Percentiles rank a stretch among this genome's conserved stretches.
These are phyloP conservation scores for Xylariales sp. DNA, from an alignment of 2,329 filamentous ascomycete genomes.

Conservation along the genomic window DNA sequence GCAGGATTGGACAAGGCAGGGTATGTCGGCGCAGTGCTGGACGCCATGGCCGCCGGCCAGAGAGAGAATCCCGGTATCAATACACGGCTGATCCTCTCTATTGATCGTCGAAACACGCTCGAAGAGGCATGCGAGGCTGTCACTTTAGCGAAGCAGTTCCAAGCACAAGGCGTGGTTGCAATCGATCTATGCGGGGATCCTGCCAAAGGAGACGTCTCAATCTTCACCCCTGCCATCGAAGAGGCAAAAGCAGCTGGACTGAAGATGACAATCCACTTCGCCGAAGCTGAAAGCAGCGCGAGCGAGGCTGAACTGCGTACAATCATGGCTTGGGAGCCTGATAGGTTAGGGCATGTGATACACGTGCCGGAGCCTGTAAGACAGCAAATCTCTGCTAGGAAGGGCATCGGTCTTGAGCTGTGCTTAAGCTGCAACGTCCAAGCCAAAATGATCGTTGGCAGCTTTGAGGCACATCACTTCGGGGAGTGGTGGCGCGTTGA, in stretches of 20 bases:
- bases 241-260: slow-evolving; percentile 52
- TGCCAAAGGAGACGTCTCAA: slow-evolving; percentile 52
- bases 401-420: slow-evolving; percentile 63
- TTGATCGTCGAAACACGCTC: slow-evolving; percentile 62
- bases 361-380: slow-evolving; percentile 61
- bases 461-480: slow-evolving; percentile 70
- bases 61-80: slow-evolving; percentile 39
- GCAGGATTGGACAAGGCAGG: slow-evolving; percentile 52
- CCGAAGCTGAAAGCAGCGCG: slow-evolving; percentile 57
- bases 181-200: slow-evolving; percentile 79
- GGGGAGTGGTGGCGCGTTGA: slow-evolving; percentile 61
- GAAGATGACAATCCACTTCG: slow-evolving; percentile 72
- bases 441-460: slow-evolving; percentile 65
- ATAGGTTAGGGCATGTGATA: slow-evolving; percentile 74
- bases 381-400: slow-evolving; percentile 40
- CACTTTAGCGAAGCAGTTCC: slow-evolving; percentile 54
- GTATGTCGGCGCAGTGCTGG: slow-evolving; percentile 64
- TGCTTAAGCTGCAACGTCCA: slow-evolving; percentile 80
- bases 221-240: slow-evolving; percentile 56
- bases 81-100: slow-evolving; percentile 65
- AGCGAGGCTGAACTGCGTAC: slow-evolving; percentile 56
- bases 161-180: slow-evolving; percentile 57
- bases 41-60: slow-evolving; percentile 45
- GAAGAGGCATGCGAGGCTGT: slow-evolving; percentile 60
- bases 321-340: slow-evolving; percentile 61